These are phyloP conservation scores for Leucosporidium scottii DNA, from an alignment of 768 basidiomycete genomes.

Conservation along the genomic window DNA sequence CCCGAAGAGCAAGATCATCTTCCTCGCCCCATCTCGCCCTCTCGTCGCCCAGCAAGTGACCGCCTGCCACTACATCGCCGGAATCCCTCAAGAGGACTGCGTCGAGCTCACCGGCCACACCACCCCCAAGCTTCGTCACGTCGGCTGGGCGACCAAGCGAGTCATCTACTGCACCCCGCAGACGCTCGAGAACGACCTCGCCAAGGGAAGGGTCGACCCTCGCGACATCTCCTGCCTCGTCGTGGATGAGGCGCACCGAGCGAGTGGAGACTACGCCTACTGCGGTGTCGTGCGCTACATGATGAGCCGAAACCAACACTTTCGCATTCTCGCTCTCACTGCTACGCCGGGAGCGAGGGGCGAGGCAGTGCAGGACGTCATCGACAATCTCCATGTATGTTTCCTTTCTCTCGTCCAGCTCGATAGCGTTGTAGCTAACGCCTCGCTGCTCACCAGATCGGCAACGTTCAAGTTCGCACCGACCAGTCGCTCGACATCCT, in stretches of 20 bases:
- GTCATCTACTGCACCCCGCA: slow-evolving; percentile 48
- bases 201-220: slow-evolving; percentile 63
- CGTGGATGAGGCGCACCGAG: slow-evolving; percentile 84
- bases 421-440: background rate
- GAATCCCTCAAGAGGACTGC: slow-evolving; percentile 80
- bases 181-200: slow-evolving; percentile 81
- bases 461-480: slow-evolving; percentile 86
- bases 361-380: slow-evolving; percentile 77
- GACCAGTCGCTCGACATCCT: slow-evolving; percentile 81
- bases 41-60: slow-evolving; percentile 90
- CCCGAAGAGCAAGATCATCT: slow-evolving; percentile 82
- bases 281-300: slow-evolving; percentile 64
- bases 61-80: slow-evolving; percentile 86
- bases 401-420: background rate
- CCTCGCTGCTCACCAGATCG: slow-evolving; percentile 48
- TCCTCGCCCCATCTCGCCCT: slow-evolving; percentile 93
- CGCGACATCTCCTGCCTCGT: slow-evolving; percentile 77
- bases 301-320: slow-evolving; percentile 90
- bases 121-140: slow-evolving; percentile 50
- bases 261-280: slow-evolving; percentile 71
- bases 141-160: slow-evolving; percentile 40
- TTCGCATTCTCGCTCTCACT: slow-evolving; percentile 84
- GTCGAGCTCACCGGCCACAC: slow-evolving; percentile 79
- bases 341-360: slow-evolving; percentile 85
- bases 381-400: slow-evolving; percentile 71